Base-by-base conservation (phyloP, 768 basidiomycete species). In the Erythrobasidium yunnanense region DNA sequence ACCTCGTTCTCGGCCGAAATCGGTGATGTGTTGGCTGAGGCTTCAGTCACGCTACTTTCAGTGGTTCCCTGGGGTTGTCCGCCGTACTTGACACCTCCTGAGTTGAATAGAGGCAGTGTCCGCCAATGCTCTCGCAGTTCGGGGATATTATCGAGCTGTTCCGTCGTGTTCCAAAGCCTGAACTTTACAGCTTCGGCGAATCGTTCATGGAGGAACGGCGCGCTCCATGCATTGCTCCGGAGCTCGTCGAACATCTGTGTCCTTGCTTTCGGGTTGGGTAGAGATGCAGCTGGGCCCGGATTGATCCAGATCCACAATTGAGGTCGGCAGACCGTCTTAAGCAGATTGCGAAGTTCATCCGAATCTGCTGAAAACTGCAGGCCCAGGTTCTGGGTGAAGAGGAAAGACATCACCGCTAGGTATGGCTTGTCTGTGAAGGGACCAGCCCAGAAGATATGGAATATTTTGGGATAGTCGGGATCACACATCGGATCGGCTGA, bases 381-480 rank as follows among this genome's bases (percentile, higher is more conserved):
- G 15, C 87, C 89, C 17, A 87, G 82, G 73, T 95, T 95, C 75
- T 99, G 95, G 2, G 93, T 95, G 78, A 85, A 97, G 34, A 97
- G 81, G 81, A 90, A 99, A 18, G 91, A 95, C 23, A 93, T 80
- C 49, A 96, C 80, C 0, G 93, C 90, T 66, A 90, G 83, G 80
- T 99, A 97, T 1, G 95, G 95, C 76, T 96, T 96, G 80, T 99
- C 95, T 7, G 91, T 95, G 79, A 99, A 96, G 0, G 90, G 86
- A 0, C 95, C 93, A 1, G 92, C 88, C 93, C 95, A 97, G 80
- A 95, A 99, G 85, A 96, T 95, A 77, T 99, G 95, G 80, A 93
- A 97, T 32, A 96, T 77, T 34, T 87, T 83, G 4, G 90, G 87
- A 71, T 86, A 84, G 70, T 88, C 85, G 0, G 85, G 81, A 73